Base-by-base conservation (phyloP, 306 rosid genomes). In the Mimosa pudica region DNA sequence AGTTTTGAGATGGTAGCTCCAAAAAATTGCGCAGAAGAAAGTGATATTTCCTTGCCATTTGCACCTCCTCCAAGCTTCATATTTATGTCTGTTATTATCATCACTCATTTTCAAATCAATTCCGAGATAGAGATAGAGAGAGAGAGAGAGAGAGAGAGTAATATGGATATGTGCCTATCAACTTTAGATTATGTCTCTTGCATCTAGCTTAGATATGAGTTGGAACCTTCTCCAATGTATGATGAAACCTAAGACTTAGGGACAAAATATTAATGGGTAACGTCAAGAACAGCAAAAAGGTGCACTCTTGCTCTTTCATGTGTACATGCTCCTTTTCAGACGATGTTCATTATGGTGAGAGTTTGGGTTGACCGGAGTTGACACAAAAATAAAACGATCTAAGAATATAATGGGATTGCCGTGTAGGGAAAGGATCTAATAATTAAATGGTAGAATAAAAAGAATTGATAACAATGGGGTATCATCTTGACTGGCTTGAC, bases 41-140 rank as follows among this genome's bases (percentile, higher is more conserved):
- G 81, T 83, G 89, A 83, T 86, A 80, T 86, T 80, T 83, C 85
- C 84, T 79, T 86, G 86, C 77, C 69, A 77, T 79, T 82, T 63
- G 70, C 83, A 20, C 38, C 38, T 18, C 45, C 75, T 70, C 70
- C 42, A 48, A 75, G 58, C 73, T 70, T 74, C 49, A 52, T 24
- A 71, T 75, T 44, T 20, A 38, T 70, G 35, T 73, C 41, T 78
- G 20, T 62, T 70, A 13, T 79, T 64, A 70, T 71, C 77, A 64
- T 69, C 54, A 5, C 75, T 82, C 14, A 63, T 67, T 44, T 68
- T 74, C 75, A 68, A 66, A 70, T 74, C 85, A 82, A 55, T 65
- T 45, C 62, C 35, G 10, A 77, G 52, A 68, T 49, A 44, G 46
- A 14, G 1, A 0, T 14, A 11, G 3, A 11, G 52, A 48, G 52